These are phyloP conservation scores for Hyphodiscus hymeniophilus DNA, from an alignment of 495 filamentous ascomycete genomes.

Conservation along the genomic window DNA sequence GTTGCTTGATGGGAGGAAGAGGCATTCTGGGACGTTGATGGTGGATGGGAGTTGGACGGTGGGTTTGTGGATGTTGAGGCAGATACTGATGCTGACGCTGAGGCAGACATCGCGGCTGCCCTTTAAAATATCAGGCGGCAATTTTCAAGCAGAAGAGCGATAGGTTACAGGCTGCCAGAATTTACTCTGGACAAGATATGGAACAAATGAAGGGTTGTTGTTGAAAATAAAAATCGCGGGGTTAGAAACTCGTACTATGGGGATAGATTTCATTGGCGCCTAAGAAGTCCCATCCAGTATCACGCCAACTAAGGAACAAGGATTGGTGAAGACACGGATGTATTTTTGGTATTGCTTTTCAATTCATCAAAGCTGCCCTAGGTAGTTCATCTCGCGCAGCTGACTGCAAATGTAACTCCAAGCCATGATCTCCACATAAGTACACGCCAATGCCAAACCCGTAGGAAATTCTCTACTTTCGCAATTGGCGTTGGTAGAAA, in stretches of 20 bases:
- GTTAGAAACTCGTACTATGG: not conserved
- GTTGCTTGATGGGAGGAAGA: constrained; percentile 9
- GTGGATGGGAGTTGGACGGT: constrained; percentile 15
- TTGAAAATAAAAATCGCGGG: not conserved
- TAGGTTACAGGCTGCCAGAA: too few relatives aligned
- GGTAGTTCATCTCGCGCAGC: constrained; percentile 5
- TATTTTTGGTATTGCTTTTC: constrained; percentile 1
- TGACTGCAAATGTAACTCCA: constrained; percentile 23
- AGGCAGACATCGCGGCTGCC: constrained; percentile 5
- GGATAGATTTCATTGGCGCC: not conserved
- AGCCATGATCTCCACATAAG: constrained; percentile 21
- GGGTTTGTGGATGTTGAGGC: constrained; percentile 14
- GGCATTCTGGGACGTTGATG: constrained; percentile 2
- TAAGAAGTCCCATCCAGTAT: not conserved
- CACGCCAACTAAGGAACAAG: not conserved
- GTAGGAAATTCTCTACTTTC: constrained; percentile 65
- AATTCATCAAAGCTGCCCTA: not conserved
- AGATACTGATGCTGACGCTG: constrained; percentile 8
- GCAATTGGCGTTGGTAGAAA: constrained; percentile 98
- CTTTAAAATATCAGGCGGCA: too few relatives aligned
- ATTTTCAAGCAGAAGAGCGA: too few relatives aligned
- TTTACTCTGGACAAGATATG: too few relatives aligned
- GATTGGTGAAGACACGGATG: not conserved
- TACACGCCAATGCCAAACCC: constrained; percentile 18
- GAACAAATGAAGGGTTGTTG: too few relatives aligned